Conservation (phyloP, 202 grass and related monocot species). For the Musa balbisiana region DNA sequence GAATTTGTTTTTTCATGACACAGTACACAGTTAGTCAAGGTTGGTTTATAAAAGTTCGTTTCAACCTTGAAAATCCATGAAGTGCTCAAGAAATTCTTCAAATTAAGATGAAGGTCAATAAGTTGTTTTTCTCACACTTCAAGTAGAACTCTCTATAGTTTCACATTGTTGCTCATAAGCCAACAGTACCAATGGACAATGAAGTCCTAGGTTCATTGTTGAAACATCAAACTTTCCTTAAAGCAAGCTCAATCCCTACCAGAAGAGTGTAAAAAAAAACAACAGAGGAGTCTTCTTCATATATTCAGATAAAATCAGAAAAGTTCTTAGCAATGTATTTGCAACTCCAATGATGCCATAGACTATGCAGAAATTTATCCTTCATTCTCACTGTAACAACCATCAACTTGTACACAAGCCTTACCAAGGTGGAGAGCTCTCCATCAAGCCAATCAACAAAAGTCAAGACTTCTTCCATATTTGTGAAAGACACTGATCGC, state of each 20-base stretch:
- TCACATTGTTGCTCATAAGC: no score
- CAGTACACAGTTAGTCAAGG: no score
- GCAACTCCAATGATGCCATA: background rate
- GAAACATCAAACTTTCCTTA: background rate
- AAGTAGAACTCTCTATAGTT: no score
- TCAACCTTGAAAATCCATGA: no score
- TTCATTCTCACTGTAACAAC: background rate
- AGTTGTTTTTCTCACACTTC: no score
- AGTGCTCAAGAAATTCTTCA: no score
- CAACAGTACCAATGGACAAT: no score
- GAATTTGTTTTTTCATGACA: no score
- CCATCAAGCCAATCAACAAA: slow-evolving; percentile 90
- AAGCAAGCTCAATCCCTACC: background rate
- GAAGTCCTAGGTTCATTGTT: no score
- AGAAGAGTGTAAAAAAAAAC: background rate
- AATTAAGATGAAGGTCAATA: no score
- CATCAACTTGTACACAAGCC: background rate
- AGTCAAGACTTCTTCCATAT: slow-evolving; percentile 56
- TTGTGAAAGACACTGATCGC: slow-evolving; percentile 37
- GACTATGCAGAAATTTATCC: background rate
- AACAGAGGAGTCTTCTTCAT: background rate
- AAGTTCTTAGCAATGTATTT: background rate
- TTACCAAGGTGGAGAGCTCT: slow-evolving; percentile 72
- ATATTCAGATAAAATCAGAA: background rate
- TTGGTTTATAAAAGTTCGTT: no score